Conservation (phyloP, 345 rosid genomes). For the Syzygium grande region DNA sequence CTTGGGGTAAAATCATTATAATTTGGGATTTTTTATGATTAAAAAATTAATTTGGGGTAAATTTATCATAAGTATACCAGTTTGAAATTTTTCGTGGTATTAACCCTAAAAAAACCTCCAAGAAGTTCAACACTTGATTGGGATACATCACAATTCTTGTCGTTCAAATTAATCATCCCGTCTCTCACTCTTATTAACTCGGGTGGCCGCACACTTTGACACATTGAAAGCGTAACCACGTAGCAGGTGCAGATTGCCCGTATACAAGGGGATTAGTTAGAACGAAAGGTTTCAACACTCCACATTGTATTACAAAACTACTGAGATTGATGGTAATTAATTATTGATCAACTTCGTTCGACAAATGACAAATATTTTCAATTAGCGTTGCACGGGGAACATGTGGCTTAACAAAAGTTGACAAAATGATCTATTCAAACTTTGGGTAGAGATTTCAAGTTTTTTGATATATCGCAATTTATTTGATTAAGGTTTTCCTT, state of each 20-base stretch:
- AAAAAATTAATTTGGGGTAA: no score
- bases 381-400: not conserved
- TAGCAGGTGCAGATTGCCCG: not conserved
- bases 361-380: not conserved
- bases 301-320: not conserved
- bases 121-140: not conserved
- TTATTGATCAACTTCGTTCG: not conserved
- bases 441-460: not conserved
- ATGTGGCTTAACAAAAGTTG: not conserved
- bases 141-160: not conserved
- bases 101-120: not conserved
- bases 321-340: not conserved
- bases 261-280: not conserved
- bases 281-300: not conserved
- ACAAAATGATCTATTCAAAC: not conserved
- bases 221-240: not conserved
- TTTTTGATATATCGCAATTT: not conserved
- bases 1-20: no score
- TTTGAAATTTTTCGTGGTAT: no score
- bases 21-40: no score
- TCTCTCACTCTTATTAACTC: not conserved
- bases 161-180: not conserved
- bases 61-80: no score
- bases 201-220: not conserved
- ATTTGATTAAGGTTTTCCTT: not conserved